These are phyloP conservation scores for Calendula officinalis DNA, from an alignment of 129 eudicot genomes.

Conservation along the genomic window DNA sequence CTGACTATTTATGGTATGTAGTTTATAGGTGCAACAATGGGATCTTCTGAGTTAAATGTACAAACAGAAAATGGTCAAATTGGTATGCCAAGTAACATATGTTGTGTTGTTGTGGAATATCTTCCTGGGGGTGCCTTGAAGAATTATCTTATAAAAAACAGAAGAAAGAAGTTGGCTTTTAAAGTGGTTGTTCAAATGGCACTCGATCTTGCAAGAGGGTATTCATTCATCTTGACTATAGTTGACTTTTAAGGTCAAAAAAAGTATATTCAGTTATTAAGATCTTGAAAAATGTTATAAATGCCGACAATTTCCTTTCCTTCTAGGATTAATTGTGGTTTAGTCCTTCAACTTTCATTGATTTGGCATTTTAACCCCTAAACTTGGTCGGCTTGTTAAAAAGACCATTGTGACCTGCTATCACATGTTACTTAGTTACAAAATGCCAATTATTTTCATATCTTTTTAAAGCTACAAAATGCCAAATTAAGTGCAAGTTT, in stretches of 20 bases:
- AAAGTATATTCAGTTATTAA: not conserved
- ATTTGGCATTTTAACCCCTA: no score
- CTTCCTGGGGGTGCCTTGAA: conserved; percentile 89
- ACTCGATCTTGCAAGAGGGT: conserved; percentile 94
- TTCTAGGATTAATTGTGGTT: no score
- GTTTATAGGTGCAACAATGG: conserved; percentile 94
- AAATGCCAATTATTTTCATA: no score
- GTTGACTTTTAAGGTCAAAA: conserved; percentile 18
- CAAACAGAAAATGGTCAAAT: conserved; percentile 86
- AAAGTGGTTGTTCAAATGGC: conserved; percentile 88
- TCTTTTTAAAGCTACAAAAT: no score
- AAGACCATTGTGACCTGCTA: no score
- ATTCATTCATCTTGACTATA: conserved; percentile 23
- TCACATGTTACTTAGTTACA: no score
- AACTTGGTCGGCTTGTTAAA: no score
- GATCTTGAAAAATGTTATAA: not conserved
- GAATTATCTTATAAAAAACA: conserved; percentile 74
- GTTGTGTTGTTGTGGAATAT: conserved; percentile 87
- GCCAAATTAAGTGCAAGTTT: no score
- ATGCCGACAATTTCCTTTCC: not conserved
- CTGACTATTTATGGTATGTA: conserved; percentile 28
- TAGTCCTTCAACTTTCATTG: no score
- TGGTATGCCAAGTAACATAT: conserved; percentile 76
- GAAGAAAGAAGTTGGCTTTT: conserved; percentile 86
- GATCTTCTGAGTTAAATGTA: conserved; percentile 67